These are phyloP conservation scores for Cercospora sojina DNA, from an alignment of 2,329 filamentous ascomycete genomes.

Conservation along the genomic window DNA sequence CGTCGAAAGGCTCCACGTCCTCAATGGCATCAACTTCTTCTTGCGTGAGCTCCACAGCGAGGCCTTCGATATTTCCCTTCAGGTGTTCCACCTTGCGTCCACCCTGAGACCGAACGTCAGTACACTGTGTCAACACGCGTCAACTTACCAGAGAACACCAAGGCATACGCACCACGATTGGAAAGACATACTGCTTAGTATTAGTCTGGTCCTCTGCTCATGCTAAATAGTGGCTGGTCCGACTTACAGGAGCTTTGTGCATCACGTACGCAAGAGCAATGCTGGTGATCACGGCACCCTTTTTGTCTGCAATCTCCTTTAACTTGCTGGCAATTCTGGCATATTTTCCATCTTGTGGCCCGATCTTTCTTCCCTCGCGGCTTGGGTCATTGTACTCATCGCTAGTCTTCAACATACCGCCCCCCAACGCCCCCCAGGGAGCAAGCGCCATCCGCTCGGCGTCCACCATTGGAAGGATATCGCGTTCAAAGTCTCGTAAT, in stretches of 20 bases:
- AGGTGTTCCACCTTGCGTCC: conserved; percentile 69
- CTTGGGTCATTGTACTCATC: conserved; percentile 33
- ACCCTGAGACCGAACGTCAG: conserved; percentile 33
- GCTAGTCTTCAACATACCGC: conserved; percentile 19
- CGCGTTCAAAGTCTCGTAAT: conserved; percentile 45
- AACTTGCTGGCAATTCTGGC: conserved; percentile 57
- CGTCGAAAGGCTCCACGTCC: conserved; percentile 58
- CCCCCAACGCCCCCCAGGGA: conserved; percentile 56
- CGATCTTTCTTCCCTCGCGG: conserved; percentile 40
- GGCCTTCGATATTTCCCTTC: conserved; percentile 66
- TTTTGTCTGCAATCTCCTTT: conserved; percentile 58
- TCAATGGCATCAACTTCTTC: conserved; percentile 69
- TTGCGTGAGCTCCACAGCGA: conserved; percentile 58
- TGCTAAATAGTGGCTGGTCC: background rate
- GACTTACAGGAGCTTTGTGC: conserved; percentile 24
- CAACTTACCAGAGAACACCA: too few species aligned
- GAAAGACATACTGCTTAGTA: conserved; percentile 54
- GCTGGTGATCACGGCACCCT: conserved; percentile 56
- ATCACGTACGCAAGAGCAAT: conserved; percentile 50
- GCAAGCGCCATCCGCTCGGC: conserved; percentile 52
- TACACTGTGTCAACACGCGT: too few species aligned
- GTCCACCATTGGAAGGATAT: conserved; percentile 48
- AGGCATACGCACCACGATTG: conserved; percentile 55
- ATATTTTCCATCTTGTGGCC: conserved; percentile 44
- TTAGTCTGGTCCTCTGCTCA: background rate